Percentiles rank a stretch among this genome's conserved stretches.
Evolutionary conservation across 2,329 filamentous ascomycete species (phyloP).

Genomic region (Neopestalotiopsis rosae): DNA sequence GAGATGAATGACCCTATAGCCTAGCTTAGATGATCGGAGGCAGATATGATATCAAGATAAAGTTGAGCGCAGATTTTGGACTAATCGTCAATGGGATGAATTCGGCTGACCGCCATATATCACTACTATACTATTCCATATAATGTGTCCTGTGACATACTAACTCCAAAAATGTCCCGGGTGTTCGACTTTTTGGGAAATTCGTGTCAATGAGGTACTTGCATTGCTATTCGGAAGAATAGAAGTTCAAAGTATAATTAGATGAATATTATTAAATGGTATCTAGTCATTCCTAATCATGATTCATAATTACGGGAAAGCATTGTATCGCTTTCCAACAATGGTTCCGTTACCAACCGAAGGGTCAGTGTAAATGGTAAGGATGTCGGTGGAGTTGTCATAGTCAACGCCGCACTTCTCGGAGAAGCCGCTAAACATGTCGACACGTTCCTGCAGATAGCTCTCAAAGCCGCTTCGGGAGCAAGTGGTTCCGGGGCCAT

Average conservation of each 20-base stretch:
- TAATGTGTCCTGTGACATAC: too few relatives aligned
- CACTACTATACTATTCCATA: too few relatives aligned
- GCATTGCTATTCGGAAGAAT: not conserved
- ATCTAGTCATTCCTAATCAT: constrained; percentile 13
- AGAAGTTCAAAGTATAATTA: not conserved
- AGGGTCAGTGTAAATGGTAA: constrained; percentile 34
- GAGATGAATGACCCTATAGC: constrained; percentile 3
- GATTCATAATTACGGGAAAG: constrained; percentile 21
- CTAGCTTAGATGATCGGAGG: not conserved
- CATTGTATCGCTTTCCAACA: constrained; percentile 34
- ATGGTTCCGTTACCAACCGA: constrained; percentile 32
- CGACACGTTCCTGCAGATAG: constrained; percentile 44
- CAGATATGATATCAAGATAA: not conserved
- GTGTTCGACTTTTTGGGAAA: too few relatives aligned
- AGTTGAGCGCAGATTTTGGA: not conserved
- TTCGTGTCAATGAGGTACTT: too few relatives aligned
- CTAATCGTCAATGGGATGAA: not conserved
- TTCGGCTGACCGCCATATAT: not conserved
- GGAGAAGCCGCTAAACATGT: constrained; percentile 46
- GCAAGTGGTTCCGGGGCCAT: constrained; percentile 51
- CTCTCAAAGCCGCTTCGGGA: constrained; percentile 43
- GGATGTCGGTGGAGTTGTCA: constrained; percentile 33
- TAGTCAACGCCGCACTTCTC: constrained; percentile 41
- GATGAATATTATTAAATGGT: constrained; percentile 2
- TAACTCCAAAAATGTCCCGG: too few relatives aligned